Percentiles rank a stretch among this genome's conserved stretches.
Conservation (phyloP, 345 rosid species). For the Luvunga scandens region DNA sequence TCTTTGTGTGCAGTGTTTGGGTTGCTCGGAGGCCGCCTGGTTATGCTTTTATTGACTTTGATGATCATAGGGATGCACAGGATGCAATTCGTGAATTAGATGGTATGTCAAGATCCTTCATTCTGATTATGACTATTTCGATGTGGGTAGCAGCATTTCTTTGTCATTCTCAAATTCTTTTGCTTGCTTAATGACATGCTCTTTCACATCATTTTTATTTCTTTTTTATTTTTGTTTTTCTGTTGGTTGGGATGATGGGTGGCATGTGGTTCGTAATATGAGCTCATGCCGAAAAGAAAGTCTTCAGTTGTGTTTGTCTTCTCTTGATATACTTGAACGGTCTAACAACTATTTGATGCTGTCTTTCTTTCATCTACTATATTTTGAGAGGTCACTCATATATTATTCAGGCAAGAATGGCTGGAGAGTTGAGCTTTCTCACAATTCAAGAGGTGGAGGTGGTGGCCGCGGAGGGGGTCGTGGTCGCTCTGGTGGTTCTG, state of each 20-base stretch:
- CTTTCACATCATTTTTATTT: neutral
- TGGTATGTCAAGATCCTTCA: conserved; percentile 38
- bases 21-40: conserved; percentile 97
- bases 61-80: conserved; percentile 75
- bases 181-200: neutral
- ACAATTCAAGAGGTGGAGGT: conserved; percentile 69
- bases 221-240: neutral
- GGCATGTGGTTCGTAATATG: neutral
- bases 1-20: conserved; percentile 64
- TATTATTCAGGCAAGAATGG: conserved; percentile 66
- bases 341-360: neutral
- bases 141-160: neutral
- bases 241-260: neutral
- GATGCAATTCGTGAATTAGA: conserved; percentile 80
- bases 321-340: neutral
- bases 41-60: conserved; percentile 85
- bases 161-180: neutral
- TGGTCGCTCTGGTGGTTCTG: conserved; percentile 81
- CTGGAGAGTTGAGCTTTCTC: conserved; percentile 91
- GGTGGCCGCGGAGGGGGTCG: conserved; percentile 62
- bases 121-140: neutral
- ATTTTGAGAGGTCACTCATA: neutral
- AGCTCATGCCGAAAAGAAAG: neutral
- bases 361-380: neutral
- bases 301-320: neutral